Conservation (phyloP, 192 early-diverging fungal species). For the Entomortierella parvispora region DNA sequence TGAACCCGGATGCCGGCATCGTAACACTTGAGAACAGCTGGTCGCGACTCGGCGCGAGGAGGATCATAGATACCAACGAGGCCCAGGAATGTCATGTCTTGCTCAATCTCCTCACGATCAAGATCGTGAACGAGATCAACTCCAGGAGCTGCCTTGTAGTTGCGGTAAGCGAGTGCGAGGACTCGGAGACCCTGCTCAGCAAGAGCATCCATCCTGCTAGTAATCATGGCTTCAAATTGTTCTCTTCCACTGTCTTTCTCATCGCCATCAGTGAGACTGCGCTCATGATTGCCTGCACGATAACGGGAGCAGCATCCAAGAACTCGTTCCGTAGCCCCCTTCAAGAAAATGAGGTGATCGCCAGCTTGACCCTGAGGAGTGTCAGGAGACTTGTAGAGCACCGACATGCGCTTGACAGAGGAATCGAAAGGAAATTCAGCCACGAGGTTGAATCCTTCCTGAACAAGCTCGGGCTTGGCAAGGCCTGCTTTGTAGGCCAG, state of each 20-base stretch:
- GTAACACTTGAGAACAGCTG: conserved; percentile 81
- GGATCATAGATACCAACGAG: conserved; percentile 96
- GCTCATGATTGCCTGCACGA: conserved; percentile 53
- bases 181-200: conserved; percentile 70
- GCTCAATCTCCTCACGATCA: conserved; percentile 75
- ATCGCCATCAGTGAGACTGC: conserved; percentile 13
- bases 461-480: conserved; percentile 71
- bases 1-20: conserved; percentile 92
- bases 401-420: conserved; percentile 91
- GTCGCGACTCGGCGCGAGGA: conserved; percentile 75
- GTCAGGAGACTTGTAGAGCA: conserved; percentile 62
- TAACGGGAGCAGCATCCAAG: conserved; percentile 72
- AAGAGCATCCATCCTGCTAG: conserved; percentile 64
- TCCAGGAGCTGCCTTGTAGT: conserved; percentile 32
- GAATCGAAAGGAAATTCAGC: conserved; percentile 82
- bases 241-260: conserved; percentile 66
- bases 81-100: conserved; percentile 80
- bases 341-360: conserved; percentile 73
- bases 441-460: conserved; percentile 59
- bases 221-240: conserved; percentile 74
- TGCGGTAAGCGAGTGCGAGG: conserved; percentile 80
- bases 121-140: conserved; percentile 58
- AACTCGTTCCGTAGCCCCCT: conserved; percentile 94
- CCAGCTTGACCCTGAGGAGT: not conserved
- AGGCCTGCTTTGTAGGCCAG: conserved; percentile 82